Evolutionary conservation across 2,329 filamentous ascomycete species (phyloP).

Genomic region (Trichoderma koningii): DNA sequence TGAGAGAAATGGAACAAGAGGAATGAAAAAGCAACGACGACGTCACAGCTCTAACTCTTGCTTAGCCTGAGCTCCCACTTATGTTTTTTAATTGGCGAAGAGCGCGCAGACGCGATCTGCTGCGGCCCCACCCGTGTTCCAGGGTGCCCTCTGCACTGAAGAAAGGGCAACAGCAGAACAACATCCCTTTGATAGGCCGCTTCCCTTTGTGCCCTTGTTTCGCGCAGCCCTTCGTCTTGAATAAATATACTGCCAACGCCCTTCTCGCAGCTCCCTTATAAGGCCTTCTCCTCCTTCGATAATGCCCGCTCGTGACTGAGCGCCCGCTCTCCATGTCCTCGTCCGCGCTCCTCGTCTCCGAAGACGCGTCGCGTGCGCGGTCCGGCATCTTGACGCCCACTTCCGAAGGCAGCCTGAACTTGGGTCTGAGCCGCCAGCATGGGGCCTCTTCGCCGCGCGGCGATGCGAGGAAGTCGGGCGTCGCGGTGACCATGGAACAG

Average conservation of each 20-base stretch:
- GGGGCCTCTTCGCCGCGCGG: slow-evolving; percentile 35
- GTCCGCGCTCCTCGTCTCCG: slow-evolving; percentile 38
- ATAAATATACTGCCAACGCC: neutral
- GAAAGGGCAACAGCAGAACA: slow-evolving; percentile 14
- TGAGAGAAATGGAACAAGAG: too few species aligned
- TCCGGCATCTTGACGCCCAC: slow-evolving; percentile 47
- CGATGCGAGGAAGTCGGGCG: slow-evolving; percentile 43
- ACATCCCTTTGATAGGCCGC: slow-evolving; percentile 19
- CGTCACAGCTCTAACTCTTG: slow-evolving; percentile 10
- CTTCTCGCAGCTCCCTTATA: slow-evolving; percentile 7
- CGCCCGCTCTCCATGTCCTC: slow-evolving; percentile 38
- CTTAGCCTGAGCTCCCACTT: neutral
- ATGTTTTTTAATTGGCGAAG: neutral
- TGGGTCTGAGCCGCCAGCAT: slow-evolving; percentile 39
- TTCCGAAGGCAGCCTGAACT: slow-evolving; percentile 40
- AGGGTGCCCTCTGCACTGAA: neutral
- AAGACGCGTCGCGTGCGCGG: slow-evolving; percentile 54
- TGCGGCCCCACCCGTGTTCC: slow-evolving; percentile 18
- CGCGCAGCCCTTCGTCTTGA: neutral
- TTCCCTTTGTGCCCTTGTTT: slow-evolving; percentile 2
- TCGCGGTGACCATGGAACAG: slow-evolving; percentile 50
- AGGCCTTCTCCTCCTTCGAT: neutral
- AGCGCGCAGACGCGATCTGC: slow-evolving; percentile 19
- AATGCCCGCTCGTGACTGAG: slow-evolving; percentile 32
- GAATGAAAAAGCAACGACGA: neutral